Evolutionary conservation across 306 rosid genomes (phyloP).

Genomic region (Cicer pinnatifidum): DNA sequence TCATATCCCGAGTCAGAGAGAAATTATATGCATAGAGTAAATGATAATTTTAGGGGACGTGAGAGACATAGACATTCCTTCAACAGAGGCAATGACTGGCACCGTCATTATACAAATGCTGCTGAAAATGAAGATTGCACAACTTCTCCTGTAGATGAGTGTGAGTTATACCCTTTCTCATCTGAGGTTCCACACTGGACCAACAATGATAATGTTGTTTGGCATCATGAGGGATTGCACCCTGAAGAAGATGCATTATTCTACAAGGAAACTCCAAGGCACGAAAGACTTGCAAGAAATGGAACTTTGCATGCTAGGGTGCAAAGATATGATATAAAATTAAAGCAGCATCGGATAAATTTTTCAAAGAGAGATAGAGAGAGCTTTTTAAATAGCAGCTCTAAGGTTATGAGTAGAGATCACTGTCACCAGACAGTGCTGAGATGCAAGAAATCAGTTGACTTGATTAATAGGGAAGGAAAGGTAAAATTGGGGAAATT

Average conservation of each 20-base stretch:
- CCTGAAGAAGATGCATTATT: constrained; percentile 9
- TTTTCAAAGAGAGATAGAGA: constrained; percentile 45
- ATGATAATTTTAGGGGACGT: constrained; percentile 42
- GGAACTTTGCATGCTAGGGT: constrained; percentile 46
- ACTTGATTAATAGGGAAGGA: constrained; percentile 60
- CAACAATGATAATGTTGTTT: constrained; percentile 46
- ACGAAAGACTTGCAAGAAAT: constrained; percentile 37
- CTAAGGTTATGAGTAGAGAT: constrained; percentile 47
- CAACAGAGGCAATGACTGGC: constrained; percentile 48
- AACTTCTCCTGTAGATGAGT: constrained; percentile 45
- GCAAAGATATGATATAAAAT: constrained; percentile 46
- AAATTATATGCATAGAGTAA: constrained; percentile 46
- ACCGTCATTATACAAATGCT: constrained; percentile 42
- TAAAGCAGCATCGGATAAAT: constrained; percentile 44
- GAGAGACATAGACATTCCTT: constrained; percentile 42
- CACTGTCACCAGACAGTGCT: constrained; percentile 50
- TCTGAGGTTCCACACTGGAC: constrained; percentile 55
- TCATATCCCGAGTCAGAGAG: constrained; percentile 44
- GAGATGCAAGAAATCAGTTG: constrained; percentile 61
- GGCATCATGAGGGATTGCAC: constrained; percentile 43
- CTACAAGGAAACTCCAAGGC: constrained; percentile 17
- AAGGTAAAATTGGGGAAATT: constrained; percentile 69
- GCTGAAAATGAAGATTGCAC: constrained; percentile 48
- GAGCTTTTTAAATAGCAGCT: constrained; percentile 46
- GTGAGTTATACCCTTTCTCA: constrained; percentile 43